These are phyloP conservation scores for Leccinum longicurvipes DNA, from an alignment of 768 basidiomycete genomes.

Conservation along the genomic window DNA sequence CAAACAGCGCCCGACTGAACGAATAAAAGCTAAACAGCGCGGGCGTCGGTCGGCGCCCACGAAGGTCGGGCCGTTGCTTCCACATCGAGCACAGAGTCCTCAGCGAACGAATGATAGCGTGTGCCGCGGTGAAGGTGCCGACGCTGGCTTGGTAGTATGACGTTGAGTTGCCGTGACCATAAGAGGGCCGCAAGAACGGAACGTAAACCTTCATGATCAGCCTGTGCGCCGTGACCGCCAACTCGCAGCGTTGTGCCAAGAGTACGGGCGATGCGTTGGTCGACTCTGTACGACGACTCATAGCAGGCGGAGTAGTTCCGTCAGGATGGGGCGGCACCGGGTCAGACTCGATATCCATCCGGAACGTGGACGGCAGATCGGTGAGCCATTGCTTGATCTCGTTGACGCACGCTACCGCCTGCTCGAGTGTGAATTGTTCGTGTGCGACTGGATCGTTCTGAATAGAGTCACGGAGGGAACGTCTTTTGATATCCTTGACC, in stretches of 20 bases:
- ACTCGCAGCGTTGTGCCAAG: conserved; percentile 53
- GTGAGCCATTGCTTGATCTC: conserved; percentile 54
- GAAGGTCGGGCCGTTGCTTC: conserved; percentile 34
- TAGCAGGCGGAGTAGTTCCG: conserved; percentile 1
- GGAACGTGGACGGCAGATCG: conserved; percentile 49
- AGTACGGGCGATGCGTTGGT: conserved; percentile 34
- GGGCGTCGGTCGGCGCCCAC: conserved; percentile 35
- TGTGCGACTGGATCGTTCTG: conserved; percentile 26
- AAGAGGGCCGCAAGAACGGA: conserved; percentile 55
- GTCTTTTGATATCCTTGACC: conserved; percentile 57
- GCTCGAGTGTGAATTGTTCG: conserved; percentile 51
- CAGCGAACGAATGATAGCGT: conserved; percentile 54
- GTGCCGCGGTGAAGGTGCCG: conserved; percentile 63
- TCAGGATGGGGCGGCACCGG: conserved; percentile 16
- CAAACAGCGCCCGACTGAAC: conserved; percentile 59
- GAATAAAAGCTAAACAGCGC: conserved; percentile 56
- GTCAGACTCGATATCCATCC: conserved; percentile 39
- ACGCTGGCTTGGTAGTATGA: conserved; percentile 51
- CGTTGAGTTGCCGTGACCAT: conserved; percentile 21
- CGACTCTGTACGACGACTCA: conserved; percentile 12
- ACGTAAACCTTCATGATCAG: conserved; percentile 62
- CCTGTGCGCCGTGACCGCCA: conserved; percentile 57
- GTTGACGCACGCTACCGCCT: conserved; percentile 54
- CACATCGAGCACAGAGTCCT: conserved; percentile 40
- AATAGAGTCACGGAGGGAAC: conserved; percentile 41